Evolutionary conservation across 371 early-diverging fungal species (phyloP), one percentile per base, ranked within the genome.

Genomic region (Funneliformis caledonium): DNA sequence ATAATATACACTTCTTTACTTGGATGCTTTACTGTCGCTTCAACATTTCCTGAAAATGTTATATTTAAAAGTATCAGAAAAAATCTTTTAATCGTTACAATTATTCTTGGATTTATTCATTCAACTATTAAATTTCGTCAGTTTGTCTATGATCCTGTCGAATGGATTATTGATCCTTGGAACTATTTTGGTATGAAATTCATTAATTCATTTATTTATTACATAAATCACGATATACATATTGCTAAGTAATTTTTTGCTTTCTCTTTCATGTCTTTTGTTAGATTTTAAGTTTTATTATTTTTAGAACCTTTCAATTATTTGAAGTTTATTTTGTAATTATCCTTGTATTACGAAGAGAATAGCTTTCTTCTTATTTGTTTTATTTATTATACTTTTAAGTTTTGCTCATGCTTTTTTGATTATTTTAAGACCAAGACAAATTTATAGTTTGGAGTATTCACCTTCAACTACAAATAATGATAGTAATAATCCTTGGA

Each of bases 281-380:
- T 45, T 72, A 12, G 45, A 50, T 19, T 26, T 45, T n/a, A 72
- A 72, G 52, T 50, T 72, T 31, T 19, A 26, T 31, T 72, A 12
- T 56, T 48, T 14, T 56, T 72, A 19, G 73, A 48, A 12, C 50
- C 1, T 48, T 72, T 50, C 16, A 72, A 72, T 52, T 14, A 19
- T 72, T 72, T 72, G 73, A 52, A 16, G 37, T 50, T 10, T 72
- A 72, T 50, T 52, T 72, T 50, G 73, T 48, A 33, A 72, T 72
- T 47, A 72, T 72, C 14, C 52, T 72, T 22, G 73, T 11, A 52
- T 72, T 22, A 52, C 73, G 22, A 45, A 33, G 48, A 33, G 22
- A 22, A 48, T 72, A n/a, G 43, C n/a, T 22, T 72, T 26, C 22
- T 72, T 72, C 33, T 72, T 72, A 6, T 16, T 72, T 16, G 16